Evolutionary conservation across 352 stramenopile species (phyloP).

Genomic region (Phytophthora palmivora): DNA sequence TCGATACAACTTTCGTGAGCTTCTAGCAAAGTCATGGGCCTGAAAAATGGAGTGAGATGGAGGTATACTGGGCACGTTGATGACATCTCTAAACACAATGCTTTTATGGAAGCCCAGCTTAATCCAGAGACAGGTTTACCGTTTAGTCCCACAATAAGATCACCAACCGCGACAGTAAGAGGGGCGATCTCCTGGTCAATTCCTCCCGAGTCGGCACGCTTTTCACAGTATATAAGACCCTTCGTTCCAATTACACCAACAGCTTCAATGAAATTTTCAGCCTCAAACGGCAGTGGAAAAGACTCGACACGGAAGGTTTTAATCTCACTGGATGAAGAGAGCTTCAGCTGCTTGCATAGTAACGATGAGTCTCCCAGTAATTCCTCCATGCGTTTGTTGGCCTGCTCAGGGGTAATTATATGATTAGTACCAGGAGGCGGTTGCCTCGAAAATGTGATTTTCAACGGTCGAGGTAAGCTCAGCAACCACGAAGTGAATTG

Average conservation of each 20-base stretch:
- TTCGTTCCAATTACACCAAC: slow-evolving; percentile 49
- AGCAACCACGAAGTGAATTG: slow-evolving; percentile 83
- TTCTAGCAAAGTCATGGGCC: slow-evolving; percentile 38
- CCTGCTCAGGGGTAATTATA: slow-evolving; percentile 9
- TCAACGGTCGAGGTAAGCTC: slow-evolving; percentile 68
- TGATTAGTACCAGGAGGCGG: slow-evolving; percentile 4
- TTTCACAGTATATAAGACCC: slow-evolving; percentile 47
- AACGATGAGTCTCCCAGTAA: slow-evolving; percentile 31
- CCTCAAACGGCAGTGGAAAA: slow-evolving; percentile 50
- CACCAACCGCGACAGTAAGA: slow-evolving; percentile 45
- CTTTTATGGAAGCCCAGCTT: slow-evolving; percentile 52
- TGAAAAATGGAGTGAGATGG: slow-evolving; percentile 48
- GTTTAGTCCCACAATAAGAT: slow-evolving; percentile 75
- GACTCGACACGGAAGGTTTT: slow-evolving; percentile 48
- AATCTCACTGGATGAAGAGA: slow-evolving; percentile 30
- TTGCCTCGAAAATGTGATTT: slow-evolving; percentile 69
- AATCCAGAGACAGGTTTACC: slow-evolving; percentile 50
- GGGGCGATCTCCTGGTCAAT: slow-evolving; percentile 4
- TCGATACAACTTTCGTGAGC: slow-evolving; percentile 71
- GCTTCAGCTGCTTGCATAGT: slow-evolving; percentile 37
- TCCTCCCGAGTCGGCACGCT: slow-evolving; percentile 4
- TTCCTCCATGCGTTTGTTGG: slow-evolving; percentile 29
- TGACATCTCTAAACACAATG: slow-evolving; percentile 43
- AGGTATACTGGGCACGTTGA: slow-evolving; percentile 48
- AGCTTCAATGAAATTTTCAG: slow-evolving; percentile 44